phyloP scores from a whole-genome alignment of 1,284 basidiomycete species.

The Cystobasidium slooffiae region DNA sequence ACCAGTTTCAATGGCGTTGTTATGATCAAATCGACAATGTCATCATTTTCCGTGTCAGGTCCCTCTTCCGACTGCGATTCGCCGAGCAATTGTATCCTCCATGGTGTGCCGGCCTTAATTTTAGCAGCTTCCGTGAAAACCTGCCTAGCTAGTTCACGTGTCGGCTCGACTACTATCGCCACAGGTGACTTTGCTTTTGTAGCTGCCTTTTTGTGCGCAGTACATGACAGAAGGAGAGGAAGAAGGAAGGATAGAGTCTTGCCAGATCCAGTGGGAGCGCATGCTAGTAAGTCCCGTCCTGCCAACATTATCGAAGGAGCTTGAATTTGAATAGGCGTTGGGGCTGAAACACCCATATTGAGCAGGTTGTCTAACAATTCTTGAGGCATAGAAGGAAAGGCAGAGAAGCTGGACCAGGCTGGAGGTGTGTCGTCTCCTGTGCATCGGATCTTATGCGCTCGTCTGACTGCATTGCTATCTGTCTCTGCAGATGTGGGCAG shows the following conservation, averaged over 20 bases:
- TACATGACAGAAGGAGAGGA: constrained; percentile 67
- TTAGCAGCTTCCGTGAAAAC: constrained; percentile 90
- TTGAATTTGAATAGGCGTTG: constrained; percentile 57
- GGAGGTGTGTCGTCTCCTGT: constrained; percentile 57
- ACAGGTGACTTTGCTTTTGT: constrained; percentile 55
- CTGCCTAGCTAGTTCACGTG: constrained; percentile 94
- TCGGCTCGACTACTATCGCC: constrained; percentile 84
- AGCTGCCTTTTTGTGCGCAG: background rate
- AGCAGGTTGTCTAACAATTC: constrained; percentile 89
- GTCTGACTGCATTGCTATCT: constrained; percentile 21
- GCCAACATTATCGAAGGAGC: constrained; percentile 59
- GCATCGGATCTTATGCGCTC: constrained; percentile 55
- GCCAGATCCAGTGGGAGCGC: constrained; percentile 92
- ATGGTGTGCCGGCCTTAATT: constrained; percentile 77
- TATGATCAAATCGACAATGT: constrained; percentile 69
- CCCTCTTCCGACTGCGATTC: constrained; percentile 56
- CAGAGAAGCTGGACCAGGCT: constrained; percentile 55
- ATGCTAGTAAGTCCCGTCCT: constrained; percentile 80
- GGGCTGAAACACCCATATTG: constrained; percentile 59
- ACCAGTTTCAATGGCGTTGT: constrained; percentile 80
- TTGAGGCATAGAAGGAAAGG: constrained; percentile 48
- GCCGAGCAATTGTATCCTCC: constrained; percentile 76
- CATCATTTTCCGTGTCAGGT: constrained; percentile 53
- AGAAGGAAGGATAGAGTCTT: constrained; percentile 90
- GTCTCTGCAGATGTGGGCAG: background rate